Evolutionary conservation across 768 basidiomycete species (phyloP).

Genomic region (Kwoniella dendrophila): DNA sequence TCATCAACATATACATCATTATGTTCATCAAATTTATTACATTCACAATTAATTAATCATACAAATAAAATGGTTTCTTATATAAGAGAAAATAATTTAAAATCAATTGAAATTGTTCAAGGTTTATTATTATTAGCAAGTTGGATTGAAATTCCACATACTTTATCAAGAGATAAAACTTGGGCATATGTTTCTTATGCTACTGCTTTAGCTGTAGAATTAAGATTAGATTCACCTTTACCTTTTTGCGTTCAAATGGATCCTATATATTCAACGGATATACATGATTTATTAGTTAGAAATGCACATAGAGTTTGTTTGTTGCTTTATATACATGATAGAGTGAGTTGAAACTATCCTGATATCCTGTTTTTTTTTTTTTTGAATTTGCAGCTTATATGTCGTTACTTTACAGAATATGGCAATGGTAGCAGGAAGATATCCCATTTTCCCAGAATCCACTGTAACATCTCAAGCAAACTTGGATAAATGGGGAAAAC

Average conservation of each 20-base stretch:
- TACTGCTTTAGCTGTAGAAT: conserved; percentile 18
- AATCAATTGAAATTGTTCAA: conserved; percentile 26
- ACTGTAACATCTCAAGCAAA: conserved; percentile 9
- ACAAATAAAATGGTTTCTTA: conserved; percentile 6
- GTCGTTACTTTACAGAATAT: conserved; percentile 16
- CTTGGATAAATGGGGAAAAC: conserved; percentile 17
- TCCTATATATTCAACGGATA: conserved; percentile 7
- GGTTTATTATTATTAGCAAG: conserved; percentile 17
- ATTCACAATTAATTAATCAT: conserved; percentile 12
- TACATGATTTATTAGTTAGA: conserved; percentile 19
- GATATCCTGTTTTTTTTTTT: too few species aligned
- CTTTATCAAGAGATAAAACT: conserved; percentile 14
- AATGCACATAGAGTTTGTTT: conserved; percentile 25
- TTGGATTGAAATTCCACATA: conserved; percentile 20
- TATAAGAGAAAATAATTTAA: conserved; percentile 17
- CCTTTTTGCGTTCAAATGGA: conserved; percentile 21
- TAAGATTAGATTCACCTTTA: conserved; percentile 18
- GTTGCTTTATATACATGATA: conserved; percentile 19
- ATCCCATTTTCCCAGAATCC: conserved; percentile 23
- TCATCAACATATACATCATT: conserved; percentile 14
- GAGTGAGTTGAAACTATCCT: conserved; percentile 2
- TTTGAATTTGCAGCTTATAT: too few species aligned
- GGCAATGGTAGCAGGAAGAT: conserved; percentile 27
- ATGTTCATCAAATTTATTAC: conserved; percentile 12
- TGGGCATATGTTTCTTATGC: conserved; percentile 25